phyloP scores from a whole-genome alignment of 2,329 filamentous ascomycete species.

The Aulographum hederae region DNA sequence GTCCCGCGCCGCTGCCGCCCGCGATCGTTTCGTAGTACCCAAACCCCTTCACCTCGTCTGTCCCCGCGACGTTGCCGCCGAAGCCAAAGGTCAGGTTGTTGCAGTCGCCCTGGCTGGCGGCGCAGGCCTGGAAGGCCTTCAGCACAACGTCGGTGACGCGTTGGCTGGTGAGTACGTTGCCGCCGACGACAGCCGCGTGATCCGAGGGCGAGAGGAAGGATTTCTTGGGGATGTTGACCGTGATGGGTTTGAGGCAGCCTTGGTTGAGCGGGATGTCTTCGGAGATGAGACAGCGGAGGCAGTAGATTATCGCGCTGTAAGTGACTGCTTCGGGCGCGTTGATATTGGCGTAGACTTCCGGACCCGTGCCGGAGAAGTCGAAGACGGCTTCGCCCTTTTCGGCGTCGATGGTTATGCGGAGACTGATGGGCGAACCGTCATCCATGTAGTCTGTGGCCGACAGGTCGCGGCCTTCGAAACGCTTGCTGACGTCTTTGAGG shows the following conservation, averaged over 20 bases:
- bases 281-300: conserved; percentile 59
- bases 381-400: conserved; percentile 60
- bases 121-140: conserved; percentile 61
- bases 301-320: conserved; percentile 74
- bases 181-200: conserved; percentile 64
- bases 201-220: conserved; percentile 60
- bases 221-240: conserved; percentile 52
- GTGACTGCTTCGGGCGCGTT: conserved; percentile 72
- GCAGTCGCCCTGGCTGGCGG: conserved; percentile 62
- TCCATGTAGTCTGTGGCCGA: conserved; percentile 72
- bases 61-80: conserved; percentile 43
- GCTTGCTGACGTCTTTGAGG: conserved; percentile 50
- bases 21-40: conserved; percentile 80
- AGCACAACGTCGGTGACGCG: conserved; percentile 71
- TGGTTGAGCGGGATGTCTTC: conserved; percentile 77
- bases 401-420: conserved; percentile 58
- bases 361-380: conserved; percentile 60
- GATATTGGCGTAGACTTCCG: conserved; percentile 62
- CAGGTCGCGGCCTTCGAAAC: conserved; percentile 53
- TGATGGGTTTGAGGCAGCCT: conserved; percentile 61
- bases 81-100: conserved; percentile 79
- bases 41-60: conserved; percentile 52
- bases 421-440: conserved; percentile 59
- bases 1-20: conserved; percentile 56
- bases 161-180: conserved; percentile 66